Evolutionary conservation across 345 rosid species (phyloP).

Genomic region (Rubroshorea leprosula): DNA sequence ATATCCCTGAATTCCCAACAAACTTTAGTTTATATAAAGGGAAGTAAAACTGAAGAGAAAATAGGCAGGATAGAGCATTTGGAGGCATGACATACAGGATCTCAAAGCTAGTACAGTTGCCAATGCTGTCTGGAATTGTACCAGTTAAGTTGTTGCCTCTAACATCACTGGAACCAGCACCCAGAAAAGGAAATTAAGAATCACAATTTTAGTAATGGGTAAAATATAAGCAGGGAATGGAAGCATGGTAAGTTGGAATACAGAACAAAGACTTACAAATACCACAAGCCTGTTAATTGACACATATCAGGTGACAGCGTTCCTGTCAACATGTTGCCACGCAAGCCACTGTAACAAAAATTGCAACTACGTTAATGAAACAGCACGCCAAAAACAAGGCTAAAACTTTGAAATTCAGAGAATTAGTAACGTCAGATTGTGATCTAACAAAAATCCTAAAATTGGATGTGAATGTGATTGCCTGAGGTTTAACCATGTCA

Average conservation of each 20-base stretch:
- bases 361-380: too few species aligned
- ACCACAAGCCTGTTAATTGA: constrained; percentile 93
- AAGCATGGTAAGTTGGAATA: neutral
- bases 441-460: too few species aligned
- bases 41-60: neutral
- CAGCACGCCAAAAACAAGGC: too few species aligned
- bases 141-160: constrained; percentile 86
- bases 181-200: neutral
- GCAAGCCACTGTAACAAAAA: constrained; percentile 53
- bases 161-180: constrained; percentile 59
- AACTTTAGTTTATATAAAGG: neutral
- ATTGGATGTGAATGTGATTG: too few species aligned
- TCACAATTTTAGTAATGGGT: too few species aligned
- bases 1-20: constrained; percentile 48
- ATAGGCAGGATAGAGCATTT: too few species aligned
- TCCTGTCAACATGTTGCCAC: constrained; percentile 78
- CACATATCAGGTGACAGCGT: constrained; percentile 82
- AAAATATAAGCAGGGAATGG: too few species aligned
- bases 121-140: constrained; percentile 74
- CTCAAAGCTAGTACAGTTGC: constrained; percentile 96
- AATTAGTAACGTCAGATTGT: too few species aligned
- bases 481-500: too few species aligned
- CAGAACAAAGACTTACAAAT: constrained; percentile 98
- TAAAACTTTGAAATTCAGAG: too few species aligned
- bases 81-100: constrained; percentile 68